Conservation (phyloP, 176 grass and related monocot genomes). For the Eleusine coracana region DNA sequence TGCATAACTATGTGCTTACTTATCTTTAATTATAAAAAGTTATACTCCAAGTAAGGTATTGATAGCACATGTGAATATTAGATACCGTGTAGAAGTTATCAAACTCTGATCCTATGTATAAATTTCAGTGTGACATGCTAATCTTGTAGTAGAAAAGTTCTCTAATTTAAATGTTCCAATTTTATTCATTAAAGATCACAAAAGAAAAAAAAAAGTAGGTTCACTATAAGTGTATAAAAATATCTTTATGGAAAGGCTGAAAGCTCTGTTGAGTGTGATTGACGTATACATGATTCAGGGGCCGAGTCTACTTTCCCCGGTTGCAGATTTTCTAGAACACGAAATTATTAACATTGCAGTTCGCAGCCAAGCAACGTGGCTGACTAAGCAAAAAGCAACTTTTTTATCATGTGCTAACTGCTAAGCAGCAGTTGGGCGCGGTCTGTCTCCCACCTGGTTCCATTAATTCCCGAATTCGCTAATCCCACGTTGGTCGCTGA, state of each 20-base stretch:
- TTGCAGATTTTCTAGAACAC: neutral
- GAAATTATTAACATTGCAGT: neutral
- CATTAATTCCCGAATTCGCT: neutral
- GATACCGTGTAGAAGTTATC: too few relatives aligned
- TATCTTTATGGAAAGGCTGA: neutral
- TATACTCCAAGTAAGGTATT: too few relatives aligned
- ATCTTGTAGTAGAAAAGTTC: too few relatives aligned
- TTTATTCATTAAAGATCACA: too few relatives aligned
- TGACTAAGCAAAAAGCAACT: neutral
- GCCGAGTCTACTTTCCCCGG: neutral
- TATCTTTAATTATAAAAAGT: too few relatives aligned
- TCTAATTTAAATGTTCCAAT: neutral
- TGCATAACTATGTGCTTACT: too few relatives aligned
- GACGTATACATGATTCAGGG: neutral
- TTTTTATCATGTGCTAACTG: neutral
- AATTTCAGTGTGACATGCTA: too few relatives aligned
- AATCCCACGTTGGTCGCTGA: neutral
- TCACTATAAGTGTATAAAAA: neutral
- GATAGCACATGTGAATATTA: too few relatives aligned
- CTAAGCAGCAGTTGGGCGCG: neutral
- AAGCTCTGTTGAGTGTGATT: slow-evolving; percentile 7
- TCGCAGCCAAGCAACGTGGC: slow-evolving; percentile 9
- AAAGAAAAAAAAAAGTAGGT: too few relatives aligned
- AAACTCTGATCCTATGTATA: too few relatives aligned
- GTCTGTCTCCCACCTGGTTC: neutral